Conservation (phyloP, 176 grass and related monocot species). For the Hordeum marinum region DNA sequence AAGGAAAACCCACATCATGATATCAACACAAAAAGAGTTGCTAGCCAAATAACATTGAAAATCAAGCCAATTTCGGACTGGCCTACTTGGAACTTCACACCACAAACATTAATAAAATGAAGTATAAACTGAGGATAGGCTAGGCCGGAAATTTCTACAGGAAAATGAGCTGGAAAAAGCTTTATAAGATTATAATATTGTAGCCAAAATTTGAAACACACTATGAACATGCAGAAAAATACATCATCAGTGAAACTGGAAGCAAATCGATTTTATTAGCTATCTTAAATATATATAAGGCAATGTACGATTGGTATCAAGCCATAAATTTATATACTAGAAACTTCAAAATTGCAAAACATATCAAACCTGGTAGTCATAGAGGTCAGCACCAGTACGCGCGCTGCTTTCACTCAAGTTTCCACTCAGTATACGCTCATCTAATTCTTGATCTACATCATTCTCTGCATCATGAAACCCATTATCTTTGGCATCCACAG, state of each 20-base stretch:
- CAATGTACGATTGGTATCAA: not conserved
- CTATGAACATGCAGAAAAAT: not conserved
- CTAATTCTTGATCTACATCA: slow-evolving; percentile 82
- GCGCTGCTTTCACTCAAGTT: slow-evolving; percentile 93
- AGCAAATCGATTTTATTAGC: not conserved
- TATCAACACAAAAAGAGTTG: not conserved
- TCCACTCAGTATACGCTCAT: slow-evolving; percentile 67
- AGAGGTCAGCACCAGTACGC: slow-evolving; percentile 58
- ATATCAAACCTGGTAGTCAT: slow-evolving; percentile 79
- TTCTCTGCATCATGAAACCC: slow-evolving; percentile 95
- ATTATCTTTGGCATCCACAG: slow-evolving; percentile 67
- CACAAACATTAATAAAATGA: not conserved
- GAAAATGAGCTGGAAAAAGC: not conserved
- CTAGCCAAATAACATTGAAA: not conserved
- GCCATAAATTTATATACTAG: not conserved
- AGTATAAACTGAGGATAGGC: not conserved
- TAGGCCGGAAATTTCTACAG: not conserved
- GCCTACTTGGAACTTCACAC: not conserved
- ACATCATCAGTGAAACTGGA: not conserved
- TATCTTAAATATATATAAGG: not conserved
- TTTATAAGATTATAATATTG: slow-evolving; percentile 11
- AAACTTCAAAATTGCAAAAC: slow-evolving; percentile 13
- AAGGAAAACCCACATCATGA: slow-evolving; percentile 9
- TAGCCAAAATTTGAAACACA: not conserved
- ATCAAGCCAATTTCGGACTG: not conserved